Percentiles rank a stretch among this genome's conserved stretches.
phyloP scores from a whole-genome alignment of 495 filamentous ascomycete species.

The Hyaloscypha bicolor region DNA sequence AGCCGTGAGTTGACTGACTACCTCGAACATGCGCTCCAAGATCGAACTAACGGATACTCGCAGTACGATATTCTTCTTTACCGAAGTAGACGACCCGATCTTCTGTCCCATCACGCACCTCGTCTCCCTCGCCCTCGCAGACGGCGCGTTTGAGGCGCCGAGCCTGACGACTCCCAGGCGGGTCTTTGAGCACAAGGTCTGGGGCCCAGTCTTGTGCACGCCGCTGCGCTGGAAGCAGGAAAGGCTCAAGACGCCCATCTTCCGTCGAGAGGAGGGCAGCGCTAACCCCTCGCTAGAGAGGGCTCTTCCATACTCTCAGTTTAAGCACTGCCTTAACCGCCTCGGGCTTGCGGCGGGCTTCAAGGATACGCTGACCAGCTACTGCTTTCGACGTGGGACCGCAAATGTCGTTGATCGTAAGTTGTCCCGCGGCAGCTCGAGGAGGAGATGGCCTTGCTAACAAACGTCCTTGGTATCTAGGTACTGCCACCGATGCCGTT shows the following conservation, averaged over 20 bases:
- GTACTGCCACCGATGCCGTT: constrained; percentile 28
- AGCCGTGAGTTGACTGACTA: constrained; percentile 29
- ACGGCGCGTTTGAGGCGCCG: constrained; percentile 28
- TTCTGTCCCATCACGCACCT: constrained; percentile 31
- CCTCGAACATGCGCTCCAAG: background rate
- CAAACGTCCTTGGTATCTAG: constrained; percentile 12
- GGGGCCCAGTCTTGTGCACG: constrained; percentile 28
- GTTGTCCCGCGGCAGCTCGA: background rate
- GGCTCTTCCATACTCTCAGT: constrained; percentile 15
- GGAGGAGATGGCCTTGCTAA: constrained; percentile 15
- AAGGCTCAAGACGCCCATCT: constrained; percentile 35
- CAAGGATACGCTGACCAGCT: constrained; percentile 14
- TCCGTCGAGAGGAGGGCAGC: constrained; percentile 22
- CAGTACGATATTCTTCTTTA: constrained; percentile 35
- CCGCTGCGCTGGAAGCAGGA: constrained; percentile 33
- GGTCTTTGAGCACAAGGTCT: constrained; percentile 33
- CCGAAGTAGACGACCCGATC: constrained; percentile 23
- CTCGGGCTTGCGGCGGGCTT: constrained; percentile 15
- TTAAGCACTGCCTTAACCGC: constrained; percentile 10
- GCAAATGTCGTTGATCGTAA: constrained; percentile 19
- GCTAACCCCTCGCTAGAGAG: background rate
- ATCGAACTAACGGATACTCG: constrained; percentile 7
- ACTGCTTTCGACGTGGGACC: constrained; percentile 16
- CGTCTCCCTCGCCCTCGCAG: constrained; percentile 25
- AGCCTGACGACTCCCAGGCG: constrained; percentile 20